Conservation (phyloP, 768 basidiomycete genomes). For the Collybiopsis confluens region DNA sequence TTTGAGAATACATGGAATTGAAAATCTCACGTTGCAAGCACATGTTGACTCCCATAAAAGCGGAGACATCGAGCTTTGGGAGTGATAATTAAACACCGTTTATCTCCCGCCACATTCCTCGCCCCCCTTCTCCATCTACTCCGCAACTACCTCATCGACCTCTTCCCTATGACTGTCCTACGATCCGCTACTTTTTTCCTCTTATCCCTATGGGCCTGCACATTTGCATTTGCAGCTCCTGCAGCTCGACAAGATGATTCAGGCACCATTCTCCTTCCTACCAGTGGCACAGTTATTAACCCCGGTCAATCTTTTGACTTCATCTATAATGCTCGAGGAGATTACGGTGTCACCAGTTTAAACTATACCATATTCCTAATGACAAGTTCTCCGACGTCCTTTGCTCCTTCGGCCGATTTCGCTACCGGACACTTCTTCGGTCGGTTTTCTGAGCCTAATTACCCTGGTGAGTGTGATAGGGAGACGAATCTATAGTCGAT, state of each 20-base stretch:
- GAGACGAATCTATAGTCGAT: background rate
- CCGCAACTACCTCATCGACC: background rate
- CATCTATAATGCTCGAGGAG: conserved; percentile 30
- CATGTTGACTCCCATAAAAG: background rate
- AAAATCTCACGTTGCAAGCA: too few relatives aligned
- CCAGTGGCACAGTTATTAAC: conserved; percentile 27
- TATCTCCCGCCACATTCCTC: too few relatives aligned
- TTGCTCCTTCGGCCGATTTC: conserved; percentile 23
- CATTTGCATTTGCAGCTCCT: conserved; percentile 1
- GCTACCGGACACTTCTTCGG: conserved; percentile 41
- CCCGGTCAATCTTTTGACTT: conserved; percentile 41
- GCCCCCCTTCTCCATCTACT: background rate
- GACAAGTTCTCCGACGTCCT: conserved; percentile 22
- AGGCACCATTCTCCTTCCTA: conserved; percentile 18
- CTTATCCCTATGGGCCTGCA: background rate
- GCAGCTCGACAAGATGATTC: background rate
- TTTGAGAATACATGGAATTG: too few relatives aligned
- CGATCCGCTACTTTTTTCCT: background rate
- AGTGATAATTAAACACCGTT: too few relatives aligned
- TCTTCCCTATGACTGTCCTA: background rate
- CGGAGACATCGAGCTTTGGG: background rate
- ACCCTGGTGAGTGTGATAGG: conserved; percentile 28
- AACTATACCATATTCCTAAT: conserved; percentile 38
- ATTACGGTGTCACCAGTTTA: conserved; percentile 26
- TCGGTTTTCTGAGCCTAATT: conserved; percentile 37